A percentile compares a stretch with the other conserved stretches of the same genome.
Evolutionary conservation across 345 rosid genomes (phyloP).

Genomic region (Jatropha curcas): DNA sequence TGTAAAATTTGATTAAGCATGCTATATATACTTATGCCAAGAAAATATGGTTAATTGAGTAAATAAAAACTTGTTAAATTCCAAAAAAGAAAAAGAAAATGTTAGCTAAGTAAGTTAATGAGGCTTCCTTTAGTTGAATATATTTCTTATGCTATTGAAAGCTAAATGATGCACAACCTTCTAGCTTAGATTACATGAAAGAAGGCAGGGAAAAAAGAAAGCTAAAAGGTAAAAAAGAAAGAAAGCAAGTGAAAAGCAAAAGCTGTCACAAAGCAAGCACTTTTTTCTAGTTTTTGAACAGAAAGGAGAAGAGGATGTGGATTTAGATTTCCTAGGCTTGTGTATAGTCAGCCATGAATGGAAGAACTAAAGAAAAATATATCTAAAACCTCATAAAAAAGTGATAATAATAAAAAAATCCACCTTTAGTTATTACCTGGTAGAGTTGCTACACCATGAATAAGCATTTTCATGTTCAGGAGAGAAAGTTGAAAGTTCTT

Average conservation of each 20-base stretch:
- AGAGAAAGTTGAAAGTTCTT: slow-evolving; percentile 24
- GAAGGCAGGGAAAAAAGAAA: neutral
- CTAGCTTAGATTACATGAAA: neutral
- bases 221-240: neutral
- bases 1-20: no score
- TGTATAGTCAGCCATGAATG: slow-evolving; percentile 17
- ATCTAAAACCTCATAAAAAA: neutral
- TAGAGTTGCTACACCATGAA: slow-evolving; percentile 33
- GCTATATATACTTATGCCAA: no score
- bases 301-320: neutral
- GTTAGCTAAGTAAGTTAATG: no score
- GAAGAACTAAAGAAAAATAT: neutral
- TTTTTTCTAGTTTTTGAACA: neutral
- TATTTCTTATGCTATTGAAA: neutral
- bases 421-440: slow-evolving; percentile 51
- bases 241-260: slow-evolving; percentile 17
- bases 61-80: no score
- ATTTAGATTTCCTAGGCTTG: slow-evolving; percentile 12
- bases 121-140: no score
- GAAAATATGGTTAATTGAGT: no score
- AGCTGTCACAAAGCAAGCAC: slow-evolving; percentile 15
- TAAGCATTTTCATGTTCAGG: slow-evolving; percentile 20
- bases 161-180: neutral
- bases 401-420: neutral
- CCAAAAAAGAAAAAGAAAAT: no score